A percentile compares a stretch with the other conserved stretches of the same genome.
Evolutionary conservation across 345 rosid species (phyloP).

Genomic region (Moricandia moricandioides): DNA sequence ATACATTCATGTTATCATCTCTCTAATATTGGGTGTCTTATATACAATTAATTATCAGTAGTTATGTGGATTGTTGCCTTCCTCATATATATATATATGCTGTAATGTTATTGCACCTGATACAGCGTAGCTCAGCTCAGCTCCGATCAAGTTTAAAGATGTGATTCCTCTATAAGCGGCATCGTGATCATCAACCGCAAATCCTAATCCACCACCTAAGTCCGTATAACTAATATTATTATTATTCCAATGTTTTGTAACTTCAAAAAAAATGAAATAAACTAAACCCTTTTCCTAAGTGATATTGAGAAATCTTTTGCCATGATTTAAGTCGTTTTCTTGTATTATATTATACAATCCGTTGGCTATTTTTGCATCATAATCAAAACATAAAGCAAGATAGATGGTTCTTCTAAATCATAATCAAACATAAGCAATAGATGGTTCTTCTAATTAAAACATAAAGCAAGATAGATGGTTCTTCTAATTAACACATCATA

Average conservation of each 20-base stretch:
- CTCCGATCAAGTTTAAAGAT: neutral
- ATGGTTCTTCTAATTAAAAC: no score
- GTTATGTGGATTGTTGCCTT: neutral
- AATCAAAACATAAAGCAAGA: neutral
- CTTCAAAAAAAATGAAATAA: neutral
- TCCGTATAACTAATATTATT: neutral
- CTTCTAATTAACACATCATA: neutral
- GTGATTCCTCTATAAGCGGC: neutral
- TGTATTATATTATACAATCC: no score
- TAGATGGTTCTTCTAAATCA: neutral
- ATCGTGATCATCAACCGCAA: neutral
- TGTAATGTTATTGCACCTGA: neutral
- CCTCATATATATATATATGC: neutral
- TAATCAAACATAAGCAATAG: no score
- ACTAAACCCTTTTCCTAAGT: neutral
- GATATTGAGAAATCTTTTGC: neutral
- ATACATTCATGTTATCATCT: neutral
- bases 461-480: no score
- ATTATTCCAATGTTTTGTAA: neutral
- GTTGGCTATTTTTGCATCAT: neutral
- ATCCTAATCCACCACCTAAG: neutral
- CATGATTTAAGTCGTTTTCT: neutral
- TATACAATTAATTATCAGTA: neutral
- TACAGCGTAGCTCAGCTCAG: neutral
- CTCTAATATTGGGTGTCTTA: neutral